Evolutionary conservation across 495 filamentous ascomycete genomes (phyloP).

Genomic region (Daldinia grandis): DNA sequence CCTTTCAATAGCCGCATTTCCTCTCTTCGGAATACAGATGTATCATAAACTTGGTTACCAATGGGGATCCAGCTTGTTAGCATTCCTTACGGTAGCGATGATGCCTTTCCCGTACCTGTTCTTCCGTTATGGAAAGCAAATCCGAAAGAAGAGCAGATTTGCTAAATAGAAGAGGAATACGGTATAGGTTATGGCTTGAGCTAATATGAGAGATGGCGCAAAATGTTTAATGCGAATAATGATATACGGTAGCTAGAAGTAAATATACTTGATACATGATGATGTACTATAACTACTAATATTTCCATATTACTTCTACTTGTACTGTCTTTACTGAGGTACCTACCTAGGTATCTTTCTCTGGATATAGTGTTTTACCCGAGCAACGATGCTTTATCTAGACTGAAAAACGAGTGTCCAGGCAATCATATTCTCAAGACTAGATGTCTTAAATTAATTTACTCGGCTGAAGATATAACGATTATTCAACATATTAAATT

Average conservation of each 20-base stretch:
- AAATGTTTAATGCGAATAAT: not conserved
- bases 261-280: not conserved
- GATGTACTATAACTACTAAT: not conserved
- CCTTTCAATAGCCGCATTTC: constrained; percentile 59
- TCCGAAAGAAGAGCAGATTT: constrained; percentile 60
- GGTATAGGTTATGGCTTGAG: not conserved
- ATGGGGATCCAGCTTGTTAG: constrained; percentile 75
- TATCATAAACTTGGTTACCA: constrained; percentile 73
- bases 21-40: constrained; percentile 63
- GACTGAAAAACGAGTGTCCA: not conserved
- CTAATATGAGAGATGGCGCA: not conserved
- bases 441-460: not conserved
- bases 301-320: not conserved
- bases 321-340: no score
- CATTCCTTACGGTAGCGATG: constrained; percentile 73
- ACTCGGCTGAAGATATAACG: not conserved
- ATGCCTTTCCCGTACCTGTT: constrained; percentile 76
- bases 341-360: no score
- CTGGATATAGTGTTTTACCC: no score
- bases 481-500: constrained; percentile 1
- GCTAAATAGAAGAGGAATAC: constrained; percentile 36
- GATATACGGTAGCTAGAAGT: not conserved
- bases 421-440: not conserved
- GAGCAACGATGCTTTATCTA: not conserved
- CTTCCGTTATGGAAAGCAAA: constrained; percentile 67